Evolutionary conservation across 2,329 filamentous ascomycete species (phyloP).

Genomic region (Diplodia sapinea): DNA sequence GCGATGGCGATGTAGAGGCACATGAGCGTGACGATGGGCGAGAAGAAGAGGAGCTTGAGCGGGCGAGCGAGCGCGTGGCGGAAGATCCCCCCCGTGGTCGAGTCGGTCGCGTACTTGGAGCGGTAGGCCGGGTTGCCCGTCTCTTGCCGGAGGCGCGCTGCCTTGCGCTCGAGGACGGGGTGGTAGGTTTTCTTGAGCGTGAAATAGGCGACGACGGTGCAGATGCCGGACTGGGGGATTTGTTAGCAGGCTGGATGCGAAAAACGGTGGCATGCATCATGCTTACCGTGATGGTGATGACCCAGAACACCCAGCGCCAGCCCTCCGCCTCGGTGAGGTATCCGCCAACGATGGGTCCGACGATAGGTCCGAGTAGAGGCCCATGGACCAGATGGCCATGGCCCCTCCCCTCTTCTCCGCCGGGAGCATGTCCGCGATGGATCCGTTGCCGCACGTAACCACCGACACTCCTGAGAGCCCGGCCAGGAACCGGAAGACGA

Average conservation of each 20-base stretch:
- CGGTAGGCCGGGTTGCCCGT: constrained; percentile 54
- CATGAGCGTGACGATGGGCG: constrained; percentile 37
- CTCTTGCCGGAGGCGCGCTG: constrained; percentile 61
- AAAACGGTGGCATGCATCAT: background rate
- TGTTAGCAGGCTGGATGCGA: constrained; percentile 38
- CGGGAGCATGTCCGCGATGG: constrained; percentile 58
- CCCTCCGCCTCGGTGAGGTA: constrained; percentile 9
- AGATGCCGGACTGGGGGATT: background rate
- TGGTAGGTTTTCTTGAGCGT: constrained; percentile 62
- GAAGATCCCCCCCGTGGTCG: constrained; percentile 37
- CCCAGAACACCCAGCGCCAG: constrained; percentile 24
- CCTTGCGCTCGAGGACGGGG: constrained; percentile 57
- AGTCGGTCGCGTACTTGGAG: constrained; percentile 33
- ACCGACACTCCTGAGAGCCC: constrained; percentile 37
- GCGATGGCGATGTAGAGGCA: constrained; percentile 32
- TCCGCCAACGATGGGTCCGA: constrained; percentile 45
- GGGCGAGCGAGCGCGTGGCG: constrained; percentile 37
- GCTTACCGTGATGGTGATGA: constrained; percentile 16
- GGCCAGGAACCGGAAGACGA: constrained; percentile 41
- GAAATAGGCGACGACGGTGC: constrained; percentile 53
- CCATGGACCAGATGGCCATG: constrained; percentile 57
- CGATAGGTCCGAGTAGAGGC: constrained; percentile 55
- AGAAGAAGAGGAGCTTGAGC: constrained; percentile 38
- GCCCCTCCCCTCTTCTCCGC: constrained; percentile 56
- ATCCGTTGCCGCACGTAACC: constrained; percentile 57